Percentiles rank a stretch among this genome's conserved stretches.
These are phyloP conservation scores for Limonium bicolor DNA, from an alignment of 148 eudicot genomes.

Conservation along the genomic window DNA sequence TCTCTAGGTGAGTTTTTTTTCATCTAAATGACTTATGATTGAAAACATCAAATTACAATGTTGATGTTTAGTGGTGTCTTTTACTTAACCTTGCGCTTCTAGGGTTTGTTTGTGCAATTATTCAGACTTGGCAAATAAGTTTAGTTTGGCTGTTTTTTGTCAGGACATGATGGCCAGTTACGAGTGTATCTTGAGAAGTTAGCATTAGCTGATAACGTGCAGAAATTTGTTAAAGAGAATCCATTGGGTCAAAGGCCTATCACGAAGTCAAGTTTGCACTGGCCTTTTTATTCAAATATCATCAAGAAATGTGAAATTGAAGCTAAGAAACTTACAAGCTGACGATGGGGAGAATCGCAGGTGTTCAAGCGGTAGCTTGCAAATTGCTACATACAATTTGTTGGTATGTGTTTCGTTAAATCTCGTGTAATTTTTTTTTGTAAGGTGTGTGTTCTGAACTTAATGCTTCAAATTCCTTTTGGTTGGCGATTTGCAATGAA, in stretches of 20 bases:
- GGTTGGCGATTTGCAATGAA: too few relatives aligned
- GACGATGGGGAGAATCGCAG: too few relatives aligned
- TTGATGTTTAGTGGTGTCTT: background rate
- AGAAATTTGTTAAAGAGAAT: constrained; percentile 37
- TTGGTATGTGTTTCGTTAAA: too few relatives aligned
- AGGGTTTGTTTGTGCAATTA: background rate
- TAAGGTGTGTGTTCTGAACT: too few relatives aligned
- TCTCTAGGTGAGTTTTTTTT: constrained; percentile 46
- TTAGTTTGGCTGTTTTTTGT: constrained; percentile 1
- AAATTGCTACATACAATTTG: too few relatives aligned
- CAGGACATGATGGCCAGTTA: constrained; percentile 55
- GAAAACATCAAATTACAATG: background rate
- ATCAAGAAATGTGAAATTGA: constrained; percentile 4
- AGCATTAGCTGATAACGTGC: constrained; percentile 40
- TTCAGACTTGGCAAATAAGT: background rate
- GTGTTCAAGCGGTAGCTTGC: too few relatives aligned
- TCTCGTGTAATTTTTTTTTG: too few relatives aligned
- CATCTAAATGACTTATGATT: background rate
- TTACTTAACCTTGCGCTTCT: too few relatives aligned
- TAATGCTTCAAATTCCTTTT: too few relatives aligned
- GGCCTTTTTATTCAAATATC: constrained; percentile 47
- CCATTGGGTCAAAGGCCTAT: constrained; percentile 72
- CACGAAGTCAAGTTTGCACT: constrained; percentile 21
- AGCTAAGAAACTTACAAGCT: too few relatives aligned
- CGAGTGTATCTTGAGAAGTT: constrained; percentile 51